phyloP scores from a whole-genome alignment of 371 early-diverging fungal genomes.

The Mucor racemosus region DNA sequence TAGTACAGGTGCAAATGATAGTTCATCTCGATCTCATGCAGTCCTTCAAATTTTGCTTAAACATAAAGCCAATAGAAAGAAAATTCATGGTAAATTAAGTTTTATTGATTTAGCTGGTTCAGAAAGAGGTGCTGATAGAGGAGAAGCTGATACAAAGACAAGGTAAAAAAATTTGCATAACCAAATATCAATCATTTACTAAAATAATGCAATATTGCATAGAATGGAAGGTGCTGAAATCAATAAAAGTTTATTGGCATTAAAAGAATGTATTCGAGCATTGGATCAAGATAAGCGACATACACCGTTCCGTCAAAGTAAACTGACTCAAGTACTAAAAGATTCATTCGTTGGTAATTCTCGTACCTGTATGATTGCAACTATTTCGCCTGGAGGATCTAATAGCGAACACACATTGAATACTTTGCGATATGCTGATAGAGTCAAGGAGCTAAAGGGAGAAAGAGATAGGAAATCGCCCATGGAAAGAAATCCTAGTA shows the following conservation, averaged over 20 bases:
- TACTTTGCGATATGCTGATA: slow-evolving; percentile 96
- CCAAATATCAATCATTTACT: neutral
- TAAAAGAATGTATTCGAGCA: slow-evolving; percentile 98
- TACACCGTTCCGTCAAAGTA: slow-evolving; percentile 96
- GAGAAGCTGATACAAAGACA: slow-evolving; percentile 88
- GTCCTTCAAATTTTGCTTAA: slow-evolving; percentile 90
- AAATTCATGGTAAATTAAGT: slow-evolving; percentile 84
- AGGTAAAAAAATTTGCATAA: slow-evolving; percentile 48
- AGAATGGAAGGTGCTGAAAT: slow-evolving; percentile 97
- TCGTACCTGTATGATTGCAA: slow-evolving; percentile 96
- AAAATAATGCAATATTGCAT: neutral
- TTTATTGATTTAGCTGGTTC: slow-evolving; percentile 99
- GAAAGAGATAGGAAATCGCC: slow-evolving; percentile 43
- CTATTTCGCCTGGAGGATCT: slow-evolving; percentile 86
- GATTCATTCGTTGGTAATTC: slow-evolving; percentile 97
- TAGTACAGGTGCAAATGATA: slow-evolving; percentile 93
- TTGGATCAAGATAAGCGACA: slow-evolving; percentile 91
- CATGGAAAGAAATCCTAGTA: slow-evolving; percentile 16
- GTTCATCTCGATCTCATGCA: slow-evolving; percentile 98
- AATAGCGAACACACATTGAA: slow-evolving; percentile 97
- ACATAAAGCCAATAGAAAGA: slow-evolving; percentile 57
- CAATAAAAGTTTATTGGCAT: slow-evolving; percentile 94
- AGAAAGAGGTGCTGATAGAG: slow-evolving; percentile 98
- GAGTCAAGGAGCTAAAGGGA: slow-evolving; percentile 90
- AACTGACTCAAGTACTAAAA: slow-evolving; percentile 94